Evolutionary conservation across 2,329 filamentous ascomycete species (phyloP).

Genomic region (Fusarium papillatum): DNA sequence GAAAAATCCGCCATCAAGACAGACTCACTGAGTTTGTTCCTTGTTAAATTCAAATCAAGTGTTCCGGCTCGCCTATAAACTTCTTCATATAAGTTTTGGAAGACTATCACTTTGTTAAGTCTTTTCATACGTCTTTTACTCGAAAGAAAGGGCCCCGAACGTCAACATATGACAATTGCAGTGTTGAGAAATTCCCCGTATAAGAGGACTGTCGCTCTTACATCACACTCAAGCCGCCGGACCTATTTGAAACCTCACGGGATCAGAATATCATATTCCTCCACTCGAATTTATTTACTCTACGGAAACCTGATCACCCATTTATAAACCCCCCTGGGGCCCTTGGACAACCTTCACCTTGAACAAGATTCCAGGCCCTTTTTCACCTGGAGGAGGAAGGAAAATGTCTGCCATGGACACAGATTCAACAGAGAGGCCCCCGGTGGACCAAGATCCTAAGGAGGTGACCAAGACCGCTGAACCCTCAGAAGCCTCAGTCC

Average conservation of each 20-base stretch:
- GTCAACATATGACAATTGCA: neutral
- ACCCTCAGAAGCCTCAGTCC: slow-evolving; percentile 8
- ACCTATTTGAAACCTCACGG: neutral
- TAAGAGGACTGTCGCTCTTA: slow-evolving; percentile 5
- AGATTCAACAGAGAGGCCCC: neutral
- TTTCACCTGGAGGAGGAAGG: neutral
- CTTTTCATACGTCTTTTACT: too few species aligned
- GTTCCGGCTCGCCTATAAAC: neutral
- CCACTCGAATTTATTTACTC: too few species aligned
- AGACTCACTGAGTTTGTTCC: slow-evolving; percentile 2
- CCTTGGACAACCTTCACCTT: neutral
- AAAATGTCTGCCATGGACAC: neutral
- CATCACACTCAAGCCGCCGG: neutral
- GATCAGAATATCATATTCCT: neutral
- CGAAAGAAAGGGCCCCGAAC: neutral
- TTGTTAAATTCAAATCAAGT: neutral
- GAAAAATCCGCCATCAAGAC: slow-evolving; percentile 34
- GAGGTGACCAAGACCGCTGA: neutral
- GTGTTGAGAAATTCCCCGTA: slow-evolving; percentile 11
- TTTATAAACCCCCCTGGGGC: neutral
- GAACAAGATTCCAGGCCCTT: neutral
- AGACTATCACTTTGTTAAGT: too few species aligned
- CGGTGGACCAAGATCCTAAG: neutral
- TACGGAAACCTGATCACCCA: neutral
- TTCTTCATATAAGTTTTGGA: neutral